phyloP scores from a whole-genome alignment of 495 filamentous ascomycete genomes.

The Neurospora sp. region DNA sequence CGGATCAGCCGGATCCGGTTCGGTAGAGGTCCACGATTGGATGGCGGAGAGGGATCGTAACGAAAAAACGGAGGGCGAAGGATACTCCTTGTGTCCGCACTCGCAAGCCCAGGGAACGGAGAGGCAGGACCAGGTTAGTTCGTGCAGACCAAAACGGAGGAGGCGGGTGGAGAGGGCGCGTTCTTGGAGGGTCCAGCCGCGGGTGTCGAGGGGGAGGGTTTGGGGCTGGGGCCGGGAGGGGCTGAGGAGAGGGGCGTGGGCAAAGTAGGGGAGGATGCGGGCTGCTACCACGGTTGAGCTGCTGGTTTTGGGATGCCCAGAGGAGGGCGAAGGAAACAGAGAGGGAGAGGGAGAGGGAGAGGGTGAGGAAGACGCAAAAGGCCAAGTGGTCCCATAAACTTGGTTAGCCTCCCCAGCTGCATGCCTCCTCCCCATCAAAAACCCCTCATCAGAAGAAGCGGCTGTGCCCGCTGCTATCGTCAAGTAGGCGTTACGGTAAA shows the following conservation, averaged over 20 bases:
- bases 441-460: not conserved
- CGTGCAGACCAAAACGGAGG: not conserved
- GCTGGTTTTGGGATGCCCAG: no score
- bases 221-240: no score
- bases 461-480: constrained; percentile 6
- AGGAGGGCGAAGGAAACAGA: no score
- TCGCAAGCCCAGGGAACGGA: not conserved
- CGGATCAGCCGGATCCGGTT: no score
- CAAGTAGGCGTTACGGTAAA: constrained; percentile 5
- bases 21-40: no score
- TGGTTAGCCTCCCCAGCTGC: no score
- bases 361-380: no score
- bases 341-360: no score
- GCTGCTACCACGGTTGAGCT: not conserved
- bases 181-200: constrained; percentile 6
- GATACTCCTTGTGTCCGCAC: constrained; percentile 17
- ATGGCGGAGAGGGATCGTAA: fast-evolving
- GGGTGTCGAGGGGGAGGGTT: not conserved
- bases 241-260: not conserved
- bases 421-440: not conserved
- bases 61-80: constrained; percentile 14
- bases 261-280: not conserved
- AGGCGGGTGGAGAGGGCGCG: constrained; percentile 2
- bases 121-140: not conserved
- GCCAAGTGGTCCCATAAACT: no score